Evolutionary conservation across 2,329 filamentous ascomycete genomes (phyloP), one percentile per base, ranked within the genome.

Genomic region (Emydomyces testavorans): DNA sequence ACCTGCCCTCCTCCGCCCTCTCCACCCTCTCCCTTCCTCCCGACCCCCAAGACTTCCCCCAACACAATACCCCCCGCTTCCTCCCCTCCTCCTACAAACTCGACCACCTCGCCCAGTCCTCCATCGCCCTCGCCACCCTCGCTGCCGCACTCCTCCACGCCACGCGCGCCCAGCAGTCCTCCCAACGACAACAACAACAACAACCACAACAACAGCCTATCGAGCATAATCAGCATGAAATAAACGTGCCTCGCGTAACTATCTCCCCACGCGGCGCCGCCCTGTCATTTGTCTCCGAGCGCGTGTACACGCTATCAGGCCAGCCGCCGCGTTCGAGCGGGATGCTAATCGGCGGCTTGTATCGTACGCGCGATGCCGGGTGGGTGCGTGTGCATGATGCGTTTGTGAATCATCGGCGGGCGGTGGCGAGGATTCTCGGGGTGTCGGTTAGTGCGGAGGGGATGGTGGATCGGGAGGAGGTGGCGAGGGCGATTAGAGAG

Each of bases 61-160:
- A n/a, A n/a, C n/a, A n/a, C n/a, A n/a, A n/a, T n/a, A n/a, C n/a
- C n/a, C n/a, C n/a, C n/a, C 34, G 16, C 20, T 29, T 60, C 2
- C 57, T 68, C 1, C 68, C 69, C 0, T 78, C 73, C 1, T 78
- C 75, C 0, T 78, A 72, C 64, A 76, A 75, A 49, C 67, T 79
- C 11, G 71, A 67, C 0, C 62, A 71, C 31, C 61, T 79, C 0
- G 75, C 75, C 0, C 75, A 78, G 54, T 63, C 68, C 8, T 65
- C 70, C 1, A 75, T 80, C 21, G 72, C 67, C 0, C 56, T 75
- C 0, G 72, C 76, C 0, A 72, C 72, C 0, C 61, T 79, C 0
- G 57, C 68, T 0, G 75, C 76, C 1, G 67, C 74, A 0, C 62
- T 72, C 6, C 57, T 76, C 10, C 62, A 71, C 50, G 61, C 70